Evolutionary conservation across 352 stramenopile genomes (phyloP), one percentile per base, ranked within the genome.

Genomic region (Phytophthora kernoviae): DNA sequence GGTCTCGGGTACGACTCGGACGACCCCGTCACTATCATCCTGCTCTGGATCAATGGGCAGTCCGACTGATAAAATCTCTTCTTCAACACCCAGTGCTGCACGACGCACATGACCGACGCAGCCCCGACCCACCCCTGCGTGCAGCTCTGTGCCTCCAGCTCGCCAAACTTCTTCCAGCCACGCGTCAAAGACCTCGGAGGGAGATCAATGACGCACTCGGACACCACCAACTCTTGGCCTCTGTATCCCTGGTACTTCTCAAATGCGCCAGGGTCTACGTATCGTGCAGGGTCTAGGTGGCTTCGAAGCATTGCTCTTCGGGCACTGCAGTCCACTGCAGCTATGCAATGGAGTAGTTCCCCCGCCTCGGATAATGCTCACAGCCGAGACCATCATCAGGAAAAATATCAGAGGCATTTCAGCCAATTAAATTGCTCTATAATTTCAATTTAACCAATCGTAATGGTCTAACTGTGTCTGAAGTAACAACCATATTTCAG

Each of bases 21-120:
- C 68, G 68, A 20, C 62, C 67, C 62, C 62, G 42, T 69, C 58
- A 18, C 45, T 70, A 17, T 83, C 68, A 12, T 62, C 55, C 0
- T 34, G 46, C 4, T 74, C 56, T 30, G 43, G 5, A 55, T 65
- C 42, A 33, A 64, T 32, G 33, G 72, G 56, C 44, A 75, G 20
- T 15, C 84, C 84, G 1, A 45, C 79, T 5, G 75, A 84, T 27
- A 93, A 27, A 51, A 93, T 93, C 48, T 90, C 70, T 48, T 91
- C 81, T 52, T 79, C 64, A 24, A 90, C 73, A 11, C 81, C 79
- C 12, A 91, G 58, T 36, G 75, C 55, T 33, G 76, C 65, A 6
- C 54, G 20, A 9, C 80, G 81, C 45, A 79, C 56, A 50, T 87
- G 63, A n/a, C 84, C 84, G 4, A 87, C 74, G 45, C 74, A 70